phyloP scores from a whole-genome alignment of 352 stramenopile species.

The Phytophthora ramorum region DNA sequence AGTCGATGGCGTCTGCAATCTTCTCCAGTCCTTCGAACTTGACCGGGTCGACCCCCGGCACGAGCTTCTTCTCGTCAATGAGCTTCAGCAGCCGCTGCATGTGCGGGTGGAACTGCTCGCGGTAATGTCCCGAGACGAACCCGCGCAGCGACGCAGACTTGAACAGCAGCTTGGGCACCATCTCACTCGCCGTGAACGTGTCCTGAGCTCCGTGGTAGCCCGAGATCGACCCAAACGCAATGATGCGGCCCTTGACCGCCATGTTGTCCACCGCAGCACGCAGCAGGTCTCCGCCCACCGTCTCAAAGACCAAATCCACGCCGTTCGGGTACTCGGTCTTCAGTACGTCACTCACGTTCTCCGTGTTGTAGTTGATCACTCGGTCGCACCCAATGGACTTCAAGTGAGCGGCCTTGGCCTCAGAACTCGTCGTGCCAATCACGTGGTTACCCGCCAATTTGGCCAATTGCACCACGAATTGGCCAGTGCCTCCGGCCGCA shows the following conservation, averaged over 20 bases:
- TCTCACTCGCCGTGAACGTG: conserved; percentile 28
- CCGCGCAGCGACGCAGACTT: conserved; percentile 50
- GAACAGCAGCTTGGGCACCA: conserved; percentile 34
- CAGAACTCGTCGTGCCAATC: conserved; percentile 81
- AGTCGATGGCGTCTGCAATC: conserved; percentile 63
- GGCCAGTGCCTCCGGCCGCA: conserved; percentile 74
- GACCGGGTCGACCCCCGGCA: conserved; percentile 47
- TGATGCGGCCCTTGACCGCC: conserved; percentile 53
- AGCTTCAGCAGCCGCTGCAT: conserved; percentile 48
- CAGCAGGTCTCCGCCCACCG: conserved; percentile 55
- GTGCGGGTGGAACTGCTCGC: conserved; percentile 45
- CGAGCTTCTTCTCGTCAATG: conserved; percentile 54
- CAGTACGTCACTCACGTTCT: conserved; percentile 52
- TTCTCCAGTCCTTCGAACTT: conserved; percentile 58
- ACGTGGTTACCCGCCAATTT: conserved; percentile 79
- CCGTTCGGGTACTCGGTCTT: conserved; percentile 70
- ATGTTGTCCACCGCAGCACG: conserved; percentile 52
- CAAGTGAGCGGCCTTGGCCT: conserved; percentile 83
- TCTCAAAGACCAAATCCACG: conserved; percentile 66
- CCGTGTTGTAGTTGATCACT: conserved; percentile 89
- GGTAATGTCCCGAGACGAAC: conserved; percentile 50
- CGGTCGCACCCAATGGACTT: conserved; percentile 66
- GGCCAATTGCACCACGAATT: conserved; percentile 84
- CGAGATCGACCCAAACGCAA: conserved; percentile 63
- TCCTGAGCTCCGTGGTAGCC: conserved; percentile 40